phyloP scores from a whole-genome alignment of 164 flowering plant genomes.

The Aristolochia fimbriata region DNA sequence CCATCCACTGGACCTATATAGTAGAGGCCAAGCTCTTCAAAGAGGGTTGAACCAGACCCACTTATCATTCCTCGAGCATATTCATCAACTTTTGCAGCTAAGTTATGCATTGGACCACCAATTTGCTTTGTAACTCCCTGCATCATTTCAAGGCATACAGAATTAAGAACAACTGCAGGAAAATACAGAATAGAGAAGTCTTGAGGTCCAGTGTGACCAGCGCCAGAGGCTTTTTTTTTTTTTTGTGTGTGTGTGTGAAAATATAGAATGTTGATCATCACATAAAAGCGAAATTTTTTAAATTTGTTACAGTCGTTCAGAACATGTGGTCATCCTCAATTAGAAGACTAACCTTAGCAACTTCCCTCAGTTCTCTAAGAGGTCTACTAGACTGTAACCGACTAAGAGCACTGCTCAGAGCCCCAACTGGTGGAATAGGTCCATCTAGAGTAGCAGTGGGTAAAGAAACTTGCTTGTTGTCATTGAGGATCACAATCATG shows the following conservation, averaged over 20 bases:
- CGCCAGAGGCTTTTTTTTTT: too few relatives aligned
- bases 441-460: slow-evolving; percentile 96
- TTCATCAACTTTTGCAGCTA: slow-evolving; percentile 94
- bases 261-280: too few relatives aligned
- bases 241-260: too few relatives aligned
- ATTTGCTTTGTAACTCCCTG: slow-evolving; percentile 92
- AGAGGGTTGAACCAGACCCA: slow-evolving; percentile 83
- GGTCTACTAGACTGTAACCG: slow-evolving; percentile 88
- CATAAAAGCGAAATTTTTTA: too few relatives aligned
- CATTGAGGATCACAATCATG: slow-evolving; percentile 94
- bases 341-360: slow-evolving; percentile 73
- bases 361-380: slow-evolving; percentile 89
- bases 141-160: slow-evolving; percentile 7
- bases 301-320: too few relatives aligned
- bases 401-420: slow-evolving; percentile 92
- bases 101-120: slow-evolving; percentile 81
- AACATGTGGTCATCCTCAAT: background rate
- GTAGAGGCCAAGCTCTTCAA: slow-evolving; percentile 95
- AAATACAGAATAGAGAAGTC: background rate
- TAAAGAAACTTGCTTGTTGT: slow-evolving; percentile 90
- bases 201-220: too few relatives aligned
- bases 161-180: background rate
- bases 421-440: slow-evolving; percentile 90
- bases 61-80: slow-evolving; percentile 98
- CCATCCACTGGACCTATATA: slow-evolving; percentile 99